Evolutionary conservation across 2,329 filamentous ascomycete genomes (phyloP), one percentile per base, ranked within the genome.

Genomic region (Curvularia lunata): DNA sequence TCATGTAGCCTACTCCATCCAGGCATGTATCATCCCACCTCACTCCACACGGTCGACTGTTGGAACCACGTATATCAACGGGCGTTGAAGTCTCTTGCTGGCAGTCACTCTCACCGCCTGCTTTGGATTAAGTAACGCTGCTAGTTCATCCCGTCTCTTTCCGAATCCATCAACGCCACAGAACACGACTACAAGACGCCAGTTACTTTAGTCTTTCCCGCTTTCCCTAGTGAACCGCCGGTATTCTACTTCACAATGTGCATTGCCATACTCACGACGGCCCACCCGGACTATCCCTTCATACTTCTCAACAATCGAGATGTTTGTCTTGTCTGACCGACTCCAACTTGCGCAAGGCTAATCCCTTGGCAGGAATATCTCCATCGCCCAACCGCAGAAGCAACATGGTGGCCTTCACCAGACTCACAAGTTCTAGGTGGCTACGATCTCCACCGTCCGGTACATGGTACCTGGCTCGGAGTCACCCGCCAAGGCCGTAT

Each of bases 401-500:
- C 84, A 57, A 75, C 79, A 64, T 88, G 85, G 84, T 88, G 86
- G 86, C 80, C 83, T 41, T 65, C 77, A 12, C 84, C 85, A 3
- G 73, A 85, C 64, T 65, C 74, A 16, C 78, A 87, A 60, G 81
- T 89, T 53, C 78, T 88, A 6, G 86, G 84, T 28, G 86, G 85
- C 21, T 84, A 85, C 43, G 86, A 89, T 69, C 79, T 88, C 10
- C 83, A 86, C 47, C 83, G 86, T 25, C 71, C 81, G 13, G 82
- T 80, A 38, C 84, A 85, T 53, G 86, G 86, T 21, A 88, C 86
- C 58, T 89, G 86, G 86, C 82, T 88, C 47, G 86, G 85, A 19
- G 79, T 88, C 55, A 88, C 85, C 8, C 81, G 78, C 30, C 80
- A 86, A 61, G 86, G 86, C 27, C 84, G 85, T 55, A 70, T 89